Evolutionary conservation across 2,329 filamentous ascomycete genomes (phyloP), one percentile per base, ranked within the genome.

Genomic region (Fusarium caatingaense): DNA sequence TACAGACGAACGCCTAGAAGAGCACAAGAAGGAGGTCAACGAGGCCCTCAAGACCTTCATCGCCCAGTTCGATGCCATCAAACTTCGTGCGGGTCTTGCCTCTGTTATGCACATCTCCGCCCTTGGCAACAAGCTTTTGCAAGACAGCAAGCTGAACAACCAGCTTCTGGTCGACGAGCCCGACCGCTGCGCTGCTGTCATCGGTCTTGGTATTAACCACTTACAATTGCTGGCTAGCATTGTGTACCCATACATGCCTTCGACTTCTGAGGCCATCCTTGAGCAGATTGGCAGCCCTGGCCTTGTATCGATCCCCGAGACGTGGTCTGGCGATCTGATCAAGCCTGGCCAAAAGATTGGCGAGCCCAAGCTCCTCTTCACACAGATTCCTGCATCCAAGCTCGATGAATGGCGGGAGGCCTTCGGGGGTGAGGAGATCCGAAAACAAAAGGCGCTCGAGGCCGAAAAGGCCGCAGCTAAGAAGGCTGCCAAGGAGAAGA

Each of bases 231-330:
- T 97, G 49, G 92, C 94, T 23, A 90, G 89, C 56, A 83, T 97
- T 45, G 87, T 94, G 60, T 88, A 89, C 55, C 94, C 94, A 1
- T 98, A 95, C 82, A 93, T 98, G 85, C 94, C 93, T 42, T 86
- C 87, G n/a, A 94, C 92, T 11, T 86, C 92, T 6, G 86, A 86
- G 64, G 88, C 89, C 32, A 97, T 98, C 73, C 88, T 93, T 70
- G 81, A 87, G 68, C 95, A 98, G 82, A 87, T 98, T 28, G 88
- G 91, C 48, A 79, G 63, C 81, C 87, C 75, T 80, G 71, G 63
- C 86, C 66, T 72, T 64, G 67, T 78, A 49, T 80, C 80, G 37
- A 93, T 94, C 66, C 91, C 92, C 2, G 87, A 91, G 67, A 84
- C 83, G 46, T 96, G 92, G 91, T 76, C 78, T 20, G 80, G 81